phyloP scores from a whole-genome alignment of 768 basidiomycete species.

The Fomitopsis pulvina region DNA sequence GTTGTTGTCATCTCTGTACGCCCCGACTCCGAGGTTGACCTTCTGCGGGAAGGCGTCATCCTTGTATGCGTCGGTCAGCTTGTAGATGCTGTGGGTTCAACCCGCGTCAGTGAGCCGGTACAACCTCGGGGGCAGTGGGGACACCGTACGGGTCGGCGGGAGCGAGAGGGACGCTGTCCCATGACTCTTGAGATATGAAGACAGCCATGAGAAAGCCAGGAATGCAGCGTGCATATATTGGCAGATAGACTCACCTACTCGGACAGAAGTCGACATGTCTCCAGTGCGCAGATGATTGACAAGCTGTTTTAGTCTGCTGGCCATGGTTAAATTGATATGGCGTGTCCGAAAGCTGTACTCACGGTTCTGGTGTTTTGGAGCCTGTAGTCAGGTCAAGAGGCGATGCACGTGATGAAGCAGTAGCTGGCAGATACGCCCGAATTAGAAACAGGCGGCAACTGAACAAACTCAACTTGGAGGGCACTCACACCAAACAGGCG shows the following conservation, averaged over 20 bases:
- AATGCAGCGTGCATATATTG: background rate
- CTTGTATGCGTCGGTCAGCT: conserved; percentile 87
- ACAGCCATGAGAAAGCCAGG: background rate
- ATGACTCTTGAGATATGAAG: conserved; percentile 43
- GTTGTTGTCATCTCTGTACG: conserved; percentile 81
- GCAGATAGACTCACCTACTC: conserved; percentile 39
- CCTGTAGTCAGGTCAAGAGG: background rate
- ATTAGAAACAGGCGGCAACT: background rate
- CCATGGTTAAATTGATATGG: conserved; percentile 18
- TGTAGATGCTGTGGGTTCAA: conserved; percentile 62
- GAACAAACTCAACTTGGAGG: no score
- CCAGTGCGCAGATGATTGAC: conserved; percentile 41
- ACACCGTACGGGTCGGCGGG: conserved; percentile 73
- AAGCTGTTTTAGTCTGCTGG: conserved; percentile 51
- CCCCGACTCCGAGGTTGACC: conserved; percentile 90
- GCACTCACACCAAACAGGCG: background rate
- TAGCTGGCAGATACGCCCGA: background rate
- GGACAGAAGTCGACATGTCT: conserved; percentile 31
- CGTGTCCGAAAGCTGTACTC: no score
- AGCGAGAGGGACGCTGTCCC: conserved; percentile 73
- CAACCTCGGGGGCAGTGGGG: conserved; percentile 4
- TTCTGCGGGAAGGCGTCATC: conserved; percentile 69
- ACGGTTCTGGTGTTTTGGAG: background rate
- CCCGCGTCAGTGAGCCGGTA: background rate
- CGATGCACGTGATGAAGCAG: background rate